A percentile compares a stretch with the other conserved stretches of the same genome.
Conservation (phyloP, 345 rosid species). For the Euphorbia tirucalli region DNA sequence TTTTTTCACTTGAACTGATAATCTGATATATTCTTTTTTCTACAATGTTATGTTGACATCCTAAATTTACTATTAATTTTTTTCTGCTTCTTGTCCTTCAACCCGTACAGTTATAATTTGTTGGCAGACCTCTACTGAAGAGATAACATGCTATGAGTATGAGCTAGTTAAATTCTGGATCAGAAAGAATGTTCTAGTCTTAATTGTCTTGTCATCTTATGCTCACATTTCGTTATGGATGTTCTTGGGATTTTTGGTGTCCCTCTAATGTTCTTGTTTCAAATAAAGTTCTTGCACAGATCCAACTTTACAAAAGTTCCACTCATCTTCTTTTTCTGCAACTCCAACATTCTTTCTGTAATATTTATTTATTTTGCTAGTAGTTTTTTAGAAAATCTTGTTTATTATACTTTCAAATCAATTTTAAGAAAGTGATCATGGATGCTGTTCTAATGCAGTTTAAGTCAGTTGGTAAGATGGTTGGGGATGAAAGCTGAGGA, state of each 20-base stretch:
- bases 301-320: too few relatives aligned
- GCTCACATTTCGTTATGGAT: not conserved
- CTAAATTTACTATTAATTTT: too few relatives aligned
- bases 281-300: too few relatives aligned
- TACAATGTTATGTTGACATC: too few relatives aligned
- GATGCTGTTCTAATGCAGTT: slow-evolving; percentile 41
- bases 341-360: not conserved
- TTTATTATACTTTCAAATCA: not conserved
- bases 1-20: too few relatives aligned
- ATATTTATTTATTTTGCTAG: not conserved
- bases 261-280: not conserved
- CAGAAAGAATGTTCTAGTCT: too few relatives aligned
- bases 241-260: not conserved
- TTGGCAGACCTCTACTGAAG: too few relatives aligned
- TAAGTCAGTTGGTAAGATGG: slow-evolving; percentile 89
- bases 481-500: slow-evolving; percentile 93
- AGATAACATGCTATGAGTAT: not conserved
- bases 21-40: too few relatives aligned
- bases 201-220: not conserved
- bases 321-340: not conserved
- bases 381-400: slow-evolving; percentile 10
- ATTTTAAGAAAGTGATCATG: slow-evolving; percentile 3
- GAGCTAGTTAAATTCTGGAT: too few relatives aligned
- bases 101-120: too few relatives aligned
- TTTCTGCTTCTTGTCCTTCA: too few relatives aligned